Evolutionary conservation across 2,329 filamentous ascomycete species (phyloP).

Genomic region (Pseudopithomyces chartarum): DNA sequence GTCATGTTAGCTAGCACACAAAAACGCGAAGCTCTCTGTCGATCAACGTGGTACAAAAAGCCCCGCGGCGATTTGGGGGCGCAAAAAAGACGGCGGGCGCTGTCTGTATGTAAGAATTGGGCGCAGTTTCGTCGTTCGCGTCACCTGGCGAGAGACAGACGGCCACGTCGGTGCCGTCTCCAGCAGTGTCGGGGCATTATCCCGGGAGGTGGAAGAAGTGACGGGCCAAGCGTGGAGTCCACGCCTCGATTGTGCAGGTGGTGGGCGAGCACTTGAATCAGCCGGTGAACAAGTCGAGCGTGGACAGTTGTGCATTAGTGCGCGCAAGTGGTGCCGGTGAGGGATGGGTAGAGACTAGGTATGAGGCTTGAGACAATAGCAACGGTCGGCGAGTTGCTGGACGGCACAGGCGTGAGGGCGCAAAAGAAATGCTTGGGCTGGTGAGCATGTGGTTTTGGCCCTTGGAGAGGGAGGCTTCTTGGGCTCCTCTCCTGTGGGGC

Average conservation of each 20-base stretch:
- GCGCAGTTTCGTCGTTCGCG: not conserved
- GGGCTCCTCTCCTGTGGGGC: not conserved
- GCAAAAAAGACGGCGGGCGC: not conserved
- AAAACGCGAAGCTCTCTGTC: not conserved
- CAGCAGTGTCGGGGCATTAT: conserved; percentile 9
- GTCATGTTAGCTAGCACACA: not conserved
- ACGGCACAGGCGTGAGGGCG: not conserved
- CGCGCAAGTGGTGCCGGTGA: conserved; percentile 8
- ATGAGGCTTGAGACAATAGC: conserved; percentile 4
- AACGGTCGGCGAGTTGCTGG: conserved; percentile 9
- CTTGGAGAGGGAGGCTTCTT: not conserved
- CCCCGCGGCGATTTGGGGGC: conserved; percentile 11
- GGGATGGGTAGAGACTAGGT: conserved; percentile 9
- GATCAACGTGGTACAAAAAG: conserved; percentile 5
- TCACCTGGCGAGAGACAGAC: conserved; percentile 30
- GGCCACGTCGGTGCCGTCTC: conserved; percentile 40
- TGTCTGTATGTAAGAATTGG: not conserved
- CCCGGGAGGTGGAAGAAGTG: conserved; percentile 16
- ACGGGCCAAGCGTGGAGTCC: conserved; percentile 16
- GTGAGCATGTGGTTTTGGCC: not conserved
- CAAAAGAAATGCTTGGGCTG: not conserved
- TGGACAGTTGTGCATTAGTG: conserved; percentile 28
- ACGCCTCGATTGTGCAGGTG: conserved; percentile 25
- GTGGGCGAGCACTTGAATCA: conserved; percentile 19
- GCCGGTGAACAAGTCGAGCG: conserved; percentile 9